Evolutionary conservation across 495 filamentous ascomycete species (phyloP), one percentile per base, ranked within the genome.

Genomic region (Astrothelium subdiscretum): DNA sequence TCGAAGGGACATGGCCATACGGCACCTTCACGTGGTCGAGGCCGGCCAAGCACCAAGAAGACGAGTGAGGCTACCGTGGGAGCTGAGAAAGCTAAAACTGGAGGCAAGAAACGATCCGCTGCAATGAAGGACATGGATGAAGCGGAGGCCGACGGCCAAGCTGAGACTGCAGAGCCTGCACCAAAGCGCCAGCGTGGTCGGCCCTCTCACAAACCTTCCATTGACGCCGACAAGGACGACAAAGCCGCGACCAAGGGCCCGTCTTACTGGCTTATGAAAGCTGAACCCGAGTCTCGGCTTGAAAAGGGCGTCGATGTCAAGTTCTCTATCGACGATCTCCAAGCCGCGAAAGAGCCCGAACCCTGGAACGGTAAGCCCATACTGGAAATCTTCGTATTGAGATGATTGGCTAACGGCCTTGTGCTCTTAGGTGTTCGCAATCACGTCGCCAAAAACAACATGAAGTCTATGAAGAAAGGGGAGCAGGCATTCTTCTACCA

Each of bases 401-500:
- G 31, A 24, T 12, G 29, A 22, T 27, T 20, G 4, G 27, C 60
- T 59, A 27, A 65, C 26, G 10, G 13, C 3, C 12, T 26, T 57
- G 24, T n/a, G 8, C 43, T 54, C 29, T 38, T 60, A 82, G 81
- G 81, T 59, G 82, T 87, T 13, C 81, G 84, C 59, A 87, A 86
- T 63, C 64, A 73, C 44, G 74, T 74, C 77, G 90, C 92, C 18
- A 81, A 88, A 42, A 96, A 96, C 70, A 89, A 96, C 71, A 84
- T 98, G 71, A 83, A 87, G 1, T 79, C 85, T 4, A 98, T 97
- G 94, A 90, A 88, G 72, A 83, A 85, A 66, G 92, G 94, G 43
- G 94, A 98, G 65, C 77, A 88, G 48, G 92, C 91, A 38, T 96
- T 98, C 76, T 97, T 98, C 77, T 98, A 98, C 71, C 92, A 96